phyloP scores from a whole-genome alignment of 2,329 filamentous ascomycete genomes.

The Apiospora hydei region DNA sequence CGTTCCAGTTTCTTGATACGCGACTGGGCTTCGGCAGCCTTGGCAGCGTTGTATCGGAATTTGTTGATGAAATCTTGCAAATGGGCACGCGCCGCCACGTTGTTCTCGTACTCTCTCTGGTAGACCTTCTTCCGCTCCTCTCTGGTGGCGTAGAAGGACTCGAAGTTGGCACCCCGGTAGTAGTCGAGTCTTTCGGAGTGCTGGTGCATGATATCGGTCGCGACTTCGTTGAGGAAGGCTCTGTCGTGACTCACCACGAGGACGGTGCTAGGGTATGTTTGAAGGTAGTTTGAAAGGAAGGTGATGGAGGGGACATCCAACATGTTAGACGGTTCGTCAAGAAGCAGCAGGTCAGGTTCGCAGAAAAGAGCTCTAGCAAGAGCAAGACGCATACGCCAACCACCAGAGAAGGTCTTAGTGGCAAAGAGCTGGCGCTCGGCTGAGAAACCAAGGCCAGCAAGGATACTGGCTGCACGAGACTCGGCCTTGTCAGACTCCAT shows the following conservation, averaged over 20 bases:
- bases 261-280: slow-evolving; percentile 91
- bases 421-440: slow-evolving; percentile 88
- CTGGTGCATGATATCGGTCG: slow-evolving; percentile 99
- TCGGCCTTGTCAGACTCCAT: slow-evolving; percentile 99
- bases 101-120: slow-evolving; percentile 97
- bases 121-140: slow-evolving; percentile 97
- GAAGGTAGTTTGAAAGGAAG: slow-evolving; percentile 95
- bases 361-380: slow-evolving; percentile 96
- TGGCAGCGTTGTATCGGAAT: slow-evolving; percentile 98
- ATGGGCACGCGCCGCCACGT: slow-evolving; percentile 93
- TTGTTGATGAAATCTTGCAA: slow-evolving; percentile 99
- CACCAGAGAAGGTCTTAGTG: slow-evolving; percentile 98
- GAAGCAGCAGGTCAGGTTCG: slow-evolving; percentile 92
- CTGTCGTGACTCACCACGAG: slow-evolving; percentile 98
- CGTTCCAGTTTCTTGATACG: slow-evolving; percentile 99
- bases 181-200: slow-evolving; percentile 97
- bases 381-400: slow-evolving; percentile 98
- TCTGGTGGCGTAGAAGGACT: slow-evolving; percentile 95
- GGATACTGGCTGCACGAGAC: slow-evolving; percentile 90
- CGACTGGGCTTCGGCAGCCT: slow-evolving; percentile 97
- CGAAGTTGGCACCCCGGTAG: slow-evolving; percentile 97
- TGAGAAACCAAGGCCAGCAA: slow-evolving; percentile 97
- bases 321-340: slow-evolving; percentile 99
- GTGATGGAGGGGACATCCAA: slow-evolving; percentile 99
- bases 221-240: slow-evolving; percentile 97